Conservation (phyloP, 495 filamentous ascomycete species). For the Aspergillus olivimuriae region DNA sequence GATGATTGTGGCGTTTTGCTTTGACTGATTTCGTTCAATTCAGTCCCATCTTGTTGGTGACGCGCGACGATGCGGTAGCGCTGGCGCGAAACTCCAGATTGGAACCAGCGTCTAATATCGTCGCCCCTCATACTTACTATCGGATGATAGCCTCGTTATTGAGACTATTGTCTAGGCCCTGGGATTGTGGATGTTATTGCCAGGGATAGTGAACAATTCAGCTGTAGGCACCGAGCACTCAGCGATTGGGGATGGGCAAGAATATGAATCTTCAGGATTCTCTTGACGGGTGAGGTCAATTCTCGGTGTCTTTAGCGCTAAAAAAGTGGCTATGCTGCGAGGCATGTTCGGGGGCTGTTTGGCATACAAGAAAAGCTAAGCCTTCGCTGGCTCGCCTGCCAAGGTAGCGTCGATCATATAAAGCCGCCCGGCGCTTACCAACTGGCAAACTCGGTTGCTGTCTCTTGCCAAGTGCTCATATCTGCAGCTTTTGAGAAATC, state of each 20-base stretch:
- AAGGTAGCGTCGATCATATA: no score
- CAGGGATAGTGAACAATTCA: background rate
- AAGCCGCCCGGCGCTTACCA: no score
- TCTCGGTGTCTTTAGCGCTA: background rate
- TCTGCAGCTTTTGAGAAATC: no score
- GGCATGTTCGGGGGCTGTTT: background rate
- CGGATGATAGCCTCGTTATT: no score
- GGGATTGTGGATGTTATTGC: background rate
- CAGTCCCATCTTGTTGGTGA: background rate
- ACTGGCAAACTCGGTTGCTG: no score
- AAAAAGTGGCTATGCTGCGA: background rate
- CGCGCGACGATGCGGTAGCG: background rate
- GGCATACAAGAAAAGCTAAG: background rate
- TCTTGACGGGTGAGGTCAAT: no score
- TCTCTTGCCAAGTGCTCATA: no score
- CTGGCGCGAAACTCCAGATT: background rate
- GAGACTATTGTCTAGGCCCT: no score
- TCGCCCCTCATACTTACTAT: no score
- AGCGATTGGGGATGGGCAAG: no score
- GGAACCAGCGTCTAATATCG: background rate
- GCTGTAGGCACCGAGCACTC: background rate
- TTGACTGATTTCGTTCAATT: background rate
- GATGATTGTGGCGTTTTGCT: background rate
- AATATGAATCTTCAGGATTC: no score
- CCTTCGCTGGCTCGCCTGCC: no score